phyloP scores from a whole-genome alignment of 2,329 filamentous ascomycete species.

The Ophiostoma fasciatum region DNA sequence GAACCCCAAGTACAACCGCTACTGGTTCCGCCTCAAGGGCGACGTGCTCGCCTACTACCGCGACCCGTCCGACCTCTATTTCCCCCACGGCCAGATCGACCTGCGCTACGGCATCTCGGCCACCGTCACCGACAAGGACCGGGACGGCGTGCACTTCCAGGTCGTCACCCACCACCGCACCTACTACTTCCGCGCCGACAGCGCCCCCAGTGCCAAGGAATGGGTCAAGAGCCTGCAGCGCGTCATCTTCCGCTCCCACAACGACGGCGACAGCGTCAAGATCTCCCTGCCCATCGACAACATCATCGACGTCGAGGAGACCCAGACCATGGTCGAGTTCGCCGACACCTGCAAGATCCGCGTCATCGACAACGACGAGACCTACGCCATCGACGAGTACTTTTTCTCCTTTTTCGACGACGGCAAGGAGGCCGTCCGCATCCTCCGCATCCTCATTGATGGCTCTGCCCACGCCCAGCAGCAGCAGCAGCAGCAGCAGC shows the following conservation, averaged over 20 bases:
- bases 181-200: conserved; percentile 84
- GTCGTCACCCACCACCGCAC: conserved; percentile 70
- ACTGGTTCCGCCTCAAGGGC: conserved; percentile 87
- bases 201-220: conserved; percentile 73
- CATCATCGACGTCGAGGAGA: conserved; percentile 84
- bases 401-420: conserved; percentile 92
- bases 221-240: conserved; percentile 92
- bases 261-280: conserved; percentile 94
- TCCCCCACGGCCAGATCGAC: conserved; percentile 82
- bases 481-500: conserved; percentile 5
- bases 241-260: conserved; percentile 89
- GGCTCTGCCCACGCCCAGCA: conserved; percentile 35
- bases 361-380: conserved; percentile 86
- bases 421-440: conserved; percentile 67
- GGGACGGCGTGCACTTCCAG: conserved; percentile 62
- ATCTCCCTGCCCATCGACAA: conserved; percentile 82
- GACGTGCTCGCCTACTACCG: conserved; percentile 85
- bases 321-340: conserved; percentile 66
- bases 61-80: conserved; percentile 75
- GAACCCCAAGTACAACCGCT: conserved; percentile 75
- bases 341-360: conserved; percentile 88
- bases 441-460: conserved; percentile 59
- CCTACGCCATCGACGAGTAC: conserved; percentile 93
- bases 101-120: conserved; percentile 83
- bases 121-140: conserved; percentile 47